Conservation (phyloP, 768 basidiomycete genomes). For the Rhizopogon salebrosus region DNA sequence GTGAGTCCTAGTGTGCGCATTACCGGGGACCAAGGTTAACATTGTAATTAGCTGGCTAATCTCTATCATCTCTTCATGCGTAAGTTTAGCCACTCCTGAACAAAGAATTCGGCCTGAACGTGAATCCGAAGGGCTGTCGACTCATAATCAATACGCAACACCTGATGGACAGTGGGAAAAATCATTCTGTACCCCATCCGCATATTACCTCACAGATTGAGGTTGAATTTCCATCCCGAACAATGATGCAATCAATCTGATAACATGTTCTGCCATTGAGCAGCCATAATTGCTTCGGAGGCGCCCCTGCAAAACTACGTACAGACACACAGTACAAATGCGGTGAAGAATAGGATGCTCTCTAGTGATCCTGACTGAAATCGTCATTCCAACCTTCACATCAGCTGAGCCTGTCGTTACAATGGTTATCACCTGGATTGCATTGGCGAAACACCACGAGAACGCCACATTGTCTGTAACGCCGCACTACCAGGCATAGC, state of each 20-base stretch:
- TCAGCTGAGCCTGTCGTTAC: too few species aligned
- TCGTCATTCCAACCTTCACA: too few species aligned
- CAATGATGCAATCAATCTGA: not conserved
- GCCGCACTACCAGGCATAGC: too few species aligned
- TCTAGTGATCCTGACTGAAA: too few species aligned
- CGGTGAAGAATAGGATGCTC: too few species aligned
- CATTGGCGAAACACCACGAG: too few species aligned
- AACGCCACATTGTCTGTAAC: too few species aligned
- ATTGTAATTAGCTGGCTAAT: conserved; percentile 8
- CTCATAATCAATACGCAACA: conserved; percentile 21
- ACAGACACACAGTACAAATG: too few species aligned
- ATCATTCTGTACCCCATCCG: not conserved
- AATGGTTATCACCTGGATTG: too few species aligned
- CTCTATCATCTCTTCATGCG: conserved; percentile 10
- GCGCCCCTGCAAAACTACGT: conserved; percentile 11
- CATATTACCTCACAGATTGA: conserved; percentile 1
- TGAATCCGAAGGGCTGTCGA: conserved; percentile 13
- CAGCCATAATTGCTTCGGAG: conserved; percentile 6
- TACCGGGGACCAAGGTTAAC: conserved; percentile 1
- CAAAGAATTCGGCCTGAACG: not conserved
- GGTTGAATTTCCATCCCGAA: not conserved
- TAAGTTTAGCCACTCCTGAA: conserved; percentile 5
- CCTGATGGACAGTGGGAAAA: not conserved
- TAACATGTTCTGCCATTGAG: conserved; percentile 1
- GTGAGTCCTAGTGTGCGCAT: conserved; percentile 5